Evolutionary conservation across 371 early-diverging fungal genomes (phyloP), one percentile per base, ranked within the genome.

Genomic region (Mucor ambiguus): DNA sequence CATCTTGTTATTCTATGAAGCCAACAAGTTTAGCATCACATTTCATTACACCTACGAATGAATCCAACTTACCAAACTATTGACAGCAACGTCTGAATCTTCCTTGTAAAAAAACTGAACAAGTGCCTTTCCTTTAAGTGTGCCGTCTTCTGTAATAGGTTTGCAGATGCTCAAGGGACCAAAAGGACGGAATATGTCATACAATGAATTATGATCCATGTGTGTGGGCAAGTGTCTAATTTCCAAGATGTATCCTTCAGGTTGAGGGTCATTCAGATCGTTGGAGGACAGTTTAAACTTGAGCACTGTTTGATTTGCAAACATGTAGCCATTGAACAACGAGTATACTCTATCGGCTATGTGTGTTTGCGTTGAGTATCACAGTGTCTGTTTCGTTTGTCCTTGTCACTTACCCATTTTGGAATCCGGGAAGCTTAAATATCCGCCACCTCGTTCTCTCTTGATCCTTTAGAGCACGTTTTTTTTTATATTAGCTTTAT

Each of bases 311-410:
- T 70, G 70, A 49, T 72, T 72, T 26, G 69, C 18, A 66, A 79
- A 75, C 14, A 62, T 37, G 35, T 73, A 71, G 14, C 71, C 72
- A 64, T 80, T 75, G 56, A 69, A 77, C 1, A 80, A 63, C 29
- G 80, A 54, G 67, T 75, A 80, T 3, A 74, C 80, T 60, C 69
- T 70, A 41, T 80, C 80, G 29, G 80, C 80, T 75, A 63, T 46
- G 22, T 46, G 22, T 46, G 4, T 46, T 22, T 22, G 18, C 20
- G 9, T 46, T 46, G 46, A 46, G 46, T 46, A 46, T 46, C 46
- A 46, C 46, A 46, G 22, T 46, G 10, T 46, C 46, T 46, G n/a
- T 46, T 46, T 6, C 46, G 29, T 54, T 57, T 68, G 28, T 37
- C 37, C 43, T 46, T 48, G 60, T 67, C 62, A 61, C 65, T 67